A percentile compares a stretch with the other conserved stretches of the same genome.
These are phyloP conservation scores for Corchorus olitorius DNA, from an alignment of 345 rosid species.

Conservation along the genomic window DNA sequence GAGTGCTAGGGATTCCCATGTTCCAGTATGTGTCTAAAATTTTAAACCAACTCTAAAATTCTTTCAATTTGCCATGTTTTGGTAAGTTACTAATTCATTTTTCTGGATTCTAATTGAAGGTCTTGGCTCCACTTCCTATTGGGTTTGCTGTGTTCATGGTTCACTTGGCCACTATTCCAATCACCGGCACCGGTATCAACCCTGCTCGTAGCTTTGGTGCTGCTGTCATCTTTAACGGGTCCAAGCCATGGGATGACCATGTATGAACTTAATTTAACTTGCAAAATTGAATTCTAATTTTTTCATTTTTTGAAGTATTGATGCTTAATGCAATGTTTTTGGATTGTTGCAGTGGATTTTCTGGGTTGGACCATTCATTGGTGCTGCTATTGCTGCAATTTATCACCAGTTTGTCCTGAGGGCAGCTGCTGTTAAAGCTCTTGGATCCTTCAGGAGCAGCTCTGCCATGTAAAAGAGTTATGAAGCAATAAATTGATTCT, in stretches of 20 bases:
- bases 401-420: constrained; percentile 60
- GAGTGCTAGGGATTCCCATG: constrained; percentile 62
- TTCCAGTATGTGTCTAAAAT: constrained; percentile 45
- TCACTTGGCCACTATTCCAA: constrained; percentile 69
- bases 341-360: constrained; percentile 58
- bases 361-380: constrained; percentile 77
- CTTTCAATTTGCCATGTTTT: background rate
- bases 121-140: constrained; percentile 67
- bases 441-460: constrained; percentile 62
- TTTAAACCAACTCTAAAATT: background rate
- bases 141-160: constrained; percentile 76
- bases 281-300: background rate
- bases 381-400: constrained; percentile 65
- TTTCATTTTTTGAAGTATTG: background rate
- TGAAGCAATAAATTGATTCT: background rate
- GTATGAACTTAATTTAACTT: constrained; percentile 26
- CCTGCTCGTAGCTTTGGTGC: constrained; percentile 75
- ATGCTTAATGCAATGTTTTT: background rate
- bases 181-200: constrained; percentile 76
- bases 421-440: constrained; percentile 54
- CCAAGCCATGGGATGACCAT: constrained; percentile 64
- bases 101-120: constrained; percentile 28
- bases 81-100: background rate
- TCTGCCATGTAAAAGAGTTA: constrained; percentile 27
- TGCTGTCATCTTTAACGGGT: constrained; percentile 50